Evolutionary conservation across 2,329 filamentous ascomycete genomes (phyloP).

Genomic region (Berkeleyomyces rouxiae): DNA sequence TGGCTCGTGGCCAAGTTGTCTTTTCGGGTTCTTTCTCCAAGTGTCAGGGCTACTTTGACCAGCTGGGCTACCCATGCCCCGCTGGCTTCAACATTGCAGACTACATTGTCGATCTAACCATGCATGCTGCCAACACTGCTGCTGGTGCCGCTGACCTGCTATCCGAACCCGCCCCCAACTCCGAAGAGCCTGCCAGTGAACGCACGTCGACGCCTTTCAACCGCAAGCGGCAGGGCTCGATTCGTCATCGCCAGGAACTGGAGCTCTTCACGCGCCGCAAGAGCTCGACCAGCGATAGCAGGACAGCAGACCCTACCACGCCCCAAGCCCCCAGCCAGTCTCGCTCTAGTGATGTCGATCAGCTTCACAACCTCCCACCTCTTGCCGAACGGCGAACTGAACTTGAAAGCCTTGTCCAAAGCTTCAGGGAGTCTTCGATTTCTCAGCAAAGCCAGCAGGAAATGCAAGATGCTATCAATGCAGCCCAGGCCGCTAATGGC

Average conservation of each 20-base stretch:
- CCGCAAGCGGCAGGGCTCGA: slow-evolving; percentile 53
- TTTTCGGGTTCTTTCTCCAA: slow-evolving; percentile 81
- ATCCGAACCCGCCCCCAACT: slow-evolving; percentile 43
- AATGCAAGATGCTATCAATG: slow-evolving; percentile 51
- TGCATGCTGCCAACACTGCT: slow-evolving; percentile 63
- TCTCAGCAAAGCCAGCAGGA: slow-evolving; percentile 59
- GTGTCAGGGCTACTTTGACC: slow-evolving; percentile 86
- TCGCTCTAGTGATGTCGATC: slow-evolving; percentile 30
- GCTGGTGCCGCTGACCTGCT: slow-evolving; percentile 9
- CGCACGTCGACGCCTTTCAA: slow-evolving; percentile 44
- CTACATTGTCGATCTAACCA: slow-evolving; percentile 90
- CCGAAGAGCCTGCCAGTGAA: slow-evolving; percentile 48
- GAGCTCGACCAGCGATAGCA: slow-evolving; percentile 39
- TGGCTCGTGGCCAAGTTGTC: slow-evolving; percentile 77
- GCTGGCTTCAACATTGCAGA: slow-evolving; percentile 98
- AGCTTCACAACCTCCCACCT: slow-evolving; percentile 46
- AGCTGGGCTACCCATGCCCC: slow-evolving; percentile 80
- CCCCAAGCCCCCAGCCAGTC: not conserved
- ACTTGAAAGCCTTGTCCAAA: slow-evolving; percentile 62
- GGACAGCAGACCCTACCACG: slow-evolving; percentile 20
- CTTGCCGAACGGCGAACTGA: slow-evolving; percentile 51
- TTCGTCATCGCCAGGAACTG: slow-evolving; percentile 73
- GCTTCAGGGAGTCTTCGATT: slow-evolving; percentile 65
- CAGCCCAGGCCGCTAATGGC: slow-evolving; percentile 51
- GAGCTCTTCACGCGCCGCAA: slow-evolving; percentile 75